Percentiles rank a stretch among this genome's conserved stretches.
These are phyloP conservation scores for Erodium texanum DNA, from an alignment of 441 rosid genomes.

Conservation along the genomic window DNA sequence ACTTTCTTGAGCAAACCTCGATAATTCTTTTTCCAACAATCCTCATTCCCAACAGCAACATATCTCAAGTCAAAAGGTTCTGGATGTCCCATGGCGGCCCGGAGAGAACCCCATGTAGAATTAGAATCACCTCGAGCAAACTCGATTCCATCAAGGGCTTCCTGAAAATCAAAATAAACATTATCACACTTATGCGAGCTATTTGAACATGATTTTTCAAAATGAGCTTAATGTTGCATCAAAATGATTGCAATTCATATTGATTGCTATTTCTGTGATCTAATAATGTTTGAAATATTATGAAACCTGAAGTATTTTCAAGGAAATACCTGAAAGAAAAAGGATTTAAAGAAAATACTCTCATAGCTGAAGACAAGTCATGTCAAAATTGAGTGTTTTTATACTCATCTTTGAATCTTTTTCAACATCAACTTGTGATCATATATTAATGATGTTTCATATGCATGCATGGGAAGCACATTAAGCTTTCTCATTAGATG, in stretches of 20 bases:
- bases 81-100: conserved; percentile 80
- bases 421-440: too few relatives aligned
- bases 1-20: conserved; percentile 37
- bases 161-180: conserved; percentile 35
- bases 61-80: conserved; percentile 77
- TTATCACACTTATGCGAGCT: background rate
- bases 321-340: too few relatives aligned
- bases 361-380: too few relatives aligned
- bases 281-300: too few relatives aligned
- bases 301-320: too few relatives aligned
- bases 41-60: conserved; percentile 84
- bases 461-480: too few relatives aligned
- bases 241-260: background rate
- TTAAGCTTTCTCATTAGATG: too few relatives aligned
- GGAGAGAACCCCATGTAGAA: conserved; percentile 72
- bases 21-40: conserved; percentile 70
- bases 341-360: too few relatives aligned
- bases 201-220: background rate
- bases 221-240: background rate
- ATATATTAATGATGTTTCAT: too few relatives aligned
- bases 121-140: conserved; percentile 65
- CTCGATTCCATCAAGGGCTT: conserved; percentile 85
- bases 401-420: too few relatives aligned
- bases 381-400: too few relatives aligned
- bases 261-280: too few relatives aligned